Evolutionary conservation across 2,329 filamentous ascomycete species (phyloP).

Genomic region (Rhynchosporium graminicola): DNA sequence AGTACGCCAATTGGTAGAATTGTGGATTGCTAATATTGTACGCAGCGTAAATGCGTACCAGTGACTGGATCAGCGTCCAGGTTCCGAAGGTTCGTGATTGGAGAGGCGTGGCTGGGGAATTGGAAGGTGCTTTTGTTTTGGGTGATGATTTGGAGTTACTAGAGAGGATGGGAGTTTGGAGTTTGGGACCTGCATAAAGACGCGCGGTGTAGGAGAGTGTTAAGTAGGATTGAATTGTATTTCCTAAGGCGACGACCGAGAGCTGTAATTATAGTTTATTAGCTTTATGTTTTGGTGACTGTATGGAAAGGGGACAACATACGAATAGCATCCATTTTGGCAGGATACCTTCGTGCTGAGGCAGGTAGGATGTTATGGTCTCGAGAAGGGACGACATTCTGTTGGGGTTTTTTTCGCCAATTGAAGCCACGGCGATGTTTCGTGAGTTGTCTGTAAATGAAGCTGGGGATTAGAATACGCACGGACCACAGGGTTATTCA

Average conservation of each 20-base stretch:
- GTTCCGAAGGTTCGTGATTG: constrained; percentile 72
- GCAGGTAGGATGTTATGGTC: constrained; percentile 31
- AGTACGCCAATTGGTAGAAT: constrained; percentile 64
- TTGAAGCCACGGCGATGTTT: neutral
- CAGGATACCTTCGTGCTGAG: constrained; percentile 50
- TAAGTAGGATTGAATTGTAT: constrained; percentile 80
- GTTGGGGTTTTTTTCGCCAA: neutral
- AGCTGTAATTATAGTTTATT: constrained; percentile 54
- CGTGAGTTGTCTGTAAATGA: too few species aligned
- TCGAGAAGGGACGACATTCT: constrained; percentile 12
- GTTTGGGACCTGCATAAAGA: constrained; percentile 69
- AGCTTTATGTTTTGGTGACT: neutral
- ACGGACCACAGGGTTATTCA: constrained; percentile 5
- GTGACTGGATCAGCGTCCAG: constrained; percentile 64
- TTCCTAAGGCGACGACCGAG: constrained; percentile 78
- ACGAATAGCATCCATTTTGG: constrained; percentile 69
- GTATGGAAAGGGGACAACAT: constrained; percentile 32
- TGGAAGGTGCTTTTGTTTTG: constrained; percentile 68
- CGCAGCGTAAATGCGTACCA: constrained; percentile 66
- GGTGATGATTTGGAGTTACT: constrained; percentile 13
- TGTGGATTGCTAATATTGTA: constrained; percentile 62
- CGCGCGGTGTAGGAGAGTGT: constrained; percentile 82
- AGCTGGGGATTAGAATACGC: neutral
- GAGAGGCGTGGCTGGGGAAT: constrained; percentile 76
- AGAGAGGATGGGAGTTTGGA: constrained; percentile 54